Conservation (phyloP, 768 basidiomycete species). For the Tylopilus subfusipes region DNA sequence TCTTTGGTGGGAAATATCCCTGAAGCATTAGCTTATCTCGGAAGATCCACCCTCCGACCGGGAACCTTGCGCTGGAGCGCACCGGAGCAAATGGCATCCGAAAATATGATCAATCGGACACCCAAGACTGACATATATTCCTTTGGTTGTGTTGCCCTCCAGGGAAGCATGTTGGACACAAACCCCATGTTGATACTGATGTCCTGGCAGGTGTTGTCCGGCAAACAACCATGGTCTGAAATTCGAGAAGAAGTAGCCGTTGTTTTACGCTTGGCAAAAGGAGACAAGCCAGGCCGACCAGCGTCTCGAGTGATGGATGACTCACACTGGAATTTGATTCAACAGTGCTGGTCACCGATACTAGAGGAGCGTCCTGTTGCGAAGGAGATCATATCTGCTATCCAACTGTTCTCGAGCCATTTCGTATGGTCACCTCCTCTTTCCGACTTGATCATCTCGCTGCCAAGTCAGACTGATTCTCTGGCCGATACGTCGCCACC, state of each 20-base stretch:
- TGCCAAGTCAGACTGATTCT: no score
- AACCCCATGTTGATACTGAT: neutral
- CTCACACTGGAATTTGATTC: constrained; percentile 4
- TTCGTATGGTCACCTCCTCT: neutral
- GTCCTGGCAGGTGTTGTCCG: constrained; percentile 1
- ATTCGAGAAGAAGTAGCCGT: neutral
- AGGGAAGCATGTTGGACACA: neutral
- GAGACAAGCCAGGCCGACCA: constrained; percentile 2
- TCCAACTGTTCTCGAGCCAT: neutral
- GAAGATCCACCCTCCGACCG: neutral
- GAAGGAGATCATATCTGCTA: neutral
- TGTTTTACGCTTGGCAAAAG: constrained; percentile 2
- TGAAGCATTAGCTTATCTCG: neutral
- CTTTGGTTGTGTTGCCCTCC: neutral
- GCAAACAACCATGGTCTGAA: constrained; percentile 9
- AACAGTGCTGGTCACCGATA: neutral
- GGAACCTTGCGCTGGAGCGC: neutral
- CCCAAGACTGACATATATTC: neutral
- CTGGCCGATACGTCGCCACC: no score
- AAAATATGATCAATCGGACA: neutral
- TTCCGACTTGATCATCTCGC: no score
- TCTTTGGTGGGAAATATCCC: neutral
- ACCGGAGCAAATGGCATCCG: neutral
- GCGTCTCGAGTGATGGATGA: neutral
- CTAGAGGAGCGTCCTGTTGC: neutral